phyloP scores from a whole-genome alignment of 2,329 filamentous ascomycete genomes.

The Botrytis deweyae region DNA sequence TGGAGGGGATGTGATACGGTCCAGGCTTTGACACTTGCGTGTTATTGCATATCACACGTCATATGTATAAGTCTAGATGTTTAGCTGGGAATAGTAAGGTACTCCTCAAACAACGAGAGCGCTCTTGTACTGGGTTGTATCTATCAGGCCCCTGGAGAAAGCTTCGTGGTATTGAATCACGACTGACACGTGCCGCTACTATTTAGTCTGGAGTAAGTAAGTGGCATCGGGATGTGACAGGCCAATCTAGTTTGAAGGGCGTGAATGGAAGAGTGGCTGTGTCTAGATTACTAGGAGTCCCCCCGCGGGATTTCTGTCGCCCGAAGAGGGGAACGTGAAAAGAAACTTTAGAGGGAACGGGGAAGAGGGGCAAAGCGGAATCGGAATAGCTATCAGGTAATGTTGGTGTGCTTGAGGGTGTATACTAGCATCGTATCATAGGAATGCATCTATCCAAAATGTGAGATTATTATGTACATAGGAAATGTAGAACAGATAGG shows the following conservation, averaged over 20 bases:
- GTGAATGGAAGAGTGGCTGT: not conserved
- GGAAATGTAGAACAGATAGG: not conserved
- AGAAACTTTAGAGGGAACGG: not conserved
- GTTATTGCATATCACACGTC: not conserved
- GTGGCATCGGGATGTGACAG: not conserved
- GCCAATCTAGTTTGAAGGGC: not conserved
- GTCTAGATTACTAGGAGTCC: not conserved
- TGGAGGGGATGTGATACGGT: not conserved
- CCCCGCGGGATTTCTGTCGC: not conserved
- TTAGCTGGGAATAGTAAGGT: not conserved
- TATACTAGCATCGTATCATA: not conserved
- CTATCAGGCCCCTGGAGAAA: not conserved
- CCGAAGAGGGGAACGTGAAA: not conserved
- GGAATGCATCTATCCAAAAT: not conserved
- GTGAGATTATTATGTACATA: not conserved
- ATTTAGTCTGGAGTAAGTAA: not conserved
- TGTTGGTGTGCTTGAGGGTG: not conserved
- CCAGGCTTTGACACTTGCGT: not conserved
- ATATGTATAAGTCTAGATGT: not conserved
- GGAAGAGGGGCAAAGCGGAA: not conserved
- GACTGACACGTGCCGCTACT: not conserved
- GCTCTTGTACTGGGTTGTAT: not conserved
- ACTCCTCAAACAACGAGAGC: not conserved
- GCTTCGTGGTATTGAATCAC: not conserved
- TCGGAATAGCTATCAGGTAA: not conserved